These are phyloP conservation scores for Wickerhamiella dianesei DNA, from an alignment of 805 yeast genomes.

Conservation along the genomic window DNA sequence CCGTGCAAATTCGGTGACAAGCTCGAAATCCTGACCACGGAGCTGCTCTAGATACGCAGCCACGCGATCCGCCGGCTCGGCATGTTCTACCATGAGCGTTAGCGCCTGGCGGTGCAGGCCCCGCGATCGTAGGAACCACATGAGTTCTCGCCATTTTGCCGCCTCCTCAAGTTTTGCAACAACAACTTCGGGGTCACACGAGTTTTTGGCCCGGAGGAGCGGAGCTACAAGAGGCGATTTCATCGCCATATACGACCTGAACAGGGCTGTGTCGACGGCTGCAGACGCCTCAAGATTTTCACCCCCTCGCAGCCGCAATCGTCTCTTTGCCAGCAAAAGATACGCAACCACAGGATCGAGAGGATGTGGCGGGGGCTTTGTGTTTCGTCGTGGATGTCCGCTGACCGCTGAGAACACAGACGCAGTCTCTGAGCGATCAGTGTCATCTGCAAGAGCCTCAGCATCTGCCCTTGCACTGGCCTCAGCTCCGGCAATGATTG, in stretches of 20 bases:
- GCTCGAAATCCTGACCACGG: conserved; percentile 28
- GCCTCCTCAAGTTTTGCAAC: conserved; percentile 35
- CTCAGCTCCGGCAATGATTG: neutral
- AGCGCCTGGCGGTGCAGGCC: conserved; percentile 54
- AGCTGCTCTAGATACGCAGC: conserved; percentile 11
- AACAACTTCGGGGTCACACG: conserved; percentile 55
- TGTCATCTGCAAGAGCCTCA: neutral
- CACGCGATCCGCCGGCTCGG: conserved; percentile 14
- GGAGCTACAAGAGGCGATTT: conserved; percentile 71
- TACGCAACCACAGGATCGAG: conserved; percentile 11
- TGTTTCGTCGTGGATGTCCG: neutral
- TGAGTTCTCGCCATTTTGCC: conserved; percentile 47
- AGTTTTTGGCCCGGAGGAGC: conserved; percentile 58
- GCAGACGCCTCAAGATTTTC: conserved; percentile 9
- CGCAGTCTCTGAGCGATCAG: neutral
- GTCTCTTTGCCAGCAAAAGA: conserved; percentile 1
- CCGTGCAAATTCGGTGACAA: conserved; percentile 43
- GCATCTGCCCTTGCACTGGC: neutral
- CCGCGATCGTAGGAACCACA: conserved; percentile 64
- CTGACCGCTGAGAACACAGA: conserved; percentile 3
- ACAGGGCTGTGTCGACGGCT: conserved; percentile 63
- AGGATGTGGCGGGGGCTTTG: conserved; percentile 1
- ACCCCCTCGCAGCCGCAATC: conserved; percentile 8
- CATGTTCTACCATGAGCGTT: conserved; percentile 35
- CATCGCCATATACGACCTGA: conserved; percentile 56